Base-by-base conservation (phyloP, 768 basidiomycete species). In the Kwoniella dejecticola region DNA sequence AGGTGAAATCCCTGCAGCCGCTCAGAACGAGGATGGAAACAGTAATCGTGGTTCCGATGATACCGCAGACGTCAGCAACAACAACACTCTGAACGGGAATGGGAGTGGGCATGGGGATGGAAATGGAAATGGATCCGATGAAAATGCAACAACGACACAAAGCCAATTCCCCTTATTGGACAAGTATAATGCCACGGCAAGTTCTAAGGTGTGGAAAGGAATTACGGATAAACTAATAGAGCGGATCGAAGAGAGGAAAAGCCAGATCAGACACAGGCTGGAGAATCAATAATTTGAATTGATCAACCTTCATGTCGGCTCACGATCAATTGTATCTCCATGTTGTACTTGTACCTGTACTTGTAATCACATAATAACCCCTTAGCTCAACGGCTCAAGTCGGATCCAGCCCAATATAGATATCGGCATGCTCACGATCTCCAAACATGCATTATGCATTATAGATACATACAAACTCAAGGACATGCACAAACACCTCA, bases 141-240 rank as follows among this genome's bases (percentile, higher is more conserved):
- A n/a, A 38, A 10, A n/a, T 10, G 23, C 31, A 0, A 47, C 44
- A 26, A 52, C 21, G 33, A 23, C 52, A 36, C 10, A 26, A 33
- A 61, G 58, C 67, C 68, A 44, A 60, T 87, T 86, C 71, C 80
- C 76, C 15, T 78, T 93, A 60, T 77, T 89, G 58, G 79, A 81
- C 58, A 80, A 82, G 67, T 95, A 95, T 76, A 67, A 81, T 70
- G 79, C 77, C 68, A 95, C 92, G 29, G 79, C 86, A 12, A 88
- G 90, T 1, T 84, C 85, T 41, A 83, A 82, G 75, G 75, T 92
- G 21, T 92, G 95, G 79, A 75, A 80, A 66, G 78, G 73, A 13
- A 88, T 95, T 57, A 81, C 83, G 29, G 80, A 80, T 45, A 79
- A 81, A 19, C 66, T 85, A 12, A 64, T 83, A n/a, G 71, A 73